Conservation (phyloP, 495 filamentous ascomycete species). For the Penicillium goetzii region DNA sequence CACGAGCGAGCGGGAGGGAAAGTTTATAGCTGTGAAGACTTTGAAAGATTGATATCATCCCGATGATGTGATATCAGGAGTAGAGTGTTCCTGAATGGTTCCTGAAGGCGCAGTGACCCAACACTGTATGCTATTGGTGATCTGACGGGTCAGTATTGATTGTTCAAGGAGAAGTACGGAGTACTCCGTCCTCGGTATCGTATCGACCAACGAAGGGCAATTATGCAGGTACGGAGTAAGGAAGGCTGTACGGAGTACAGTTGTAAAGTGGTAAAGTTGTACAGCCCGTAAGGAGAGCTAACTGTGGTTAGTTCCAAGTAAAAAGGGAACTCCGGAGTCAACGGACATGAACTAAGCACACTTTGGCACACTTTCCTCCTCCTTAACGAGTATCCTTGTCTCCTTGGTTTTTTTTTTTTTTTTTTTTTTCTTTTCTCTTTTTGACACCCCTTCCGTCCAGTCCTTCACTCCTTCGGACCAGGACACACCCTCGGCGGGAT, state of each 20-base stretch:
- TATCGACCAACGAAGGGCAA: neutral
- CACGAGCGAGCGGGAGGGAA: conserved; percentile 16
- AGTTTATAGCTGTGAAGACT: neutral
- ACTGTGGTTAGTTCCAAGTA: neutral
- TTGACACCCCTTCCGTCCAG: conserved; percentile 1
- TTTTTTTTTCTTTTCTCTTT: no score
- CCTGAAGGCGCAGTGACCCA: neutral
- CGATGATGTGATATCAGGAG: neutral
- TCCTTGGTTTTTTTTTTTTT: conserved; percentile 1
- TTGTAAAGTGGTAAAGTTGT: conserved; percentile 6
- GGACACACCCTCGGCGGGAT: conserved; percentile 4
- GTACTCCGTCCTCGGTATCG: neutral
- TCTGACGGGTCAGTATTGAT: neutral
- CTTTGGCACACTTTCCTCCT: conserved; percentile 26
- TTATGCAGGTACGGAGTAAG: neutral
- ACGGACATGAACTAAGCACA: conserved; percentile 14
- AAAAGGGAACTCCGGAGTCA: conserved; percentile 28
- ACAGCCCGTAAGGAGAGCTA: conserved; percentile 13
- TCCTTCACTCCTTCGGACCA: conserved; percentile 40
- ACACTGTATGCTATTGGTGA: neutral
- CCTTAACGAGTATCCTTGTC: conserved; percentile 13
- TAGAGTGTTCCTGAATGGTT: neutral
- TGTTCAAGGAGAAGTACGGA: neutral
- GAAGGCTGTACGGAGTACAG: conserved; percentile 14
- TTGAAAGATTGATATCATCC: neutral